Evolutionary conservation across 2,329 filamentous ascomycete species (phyloP).

Genomic region (Colletotrichum coccodes): DNA sequence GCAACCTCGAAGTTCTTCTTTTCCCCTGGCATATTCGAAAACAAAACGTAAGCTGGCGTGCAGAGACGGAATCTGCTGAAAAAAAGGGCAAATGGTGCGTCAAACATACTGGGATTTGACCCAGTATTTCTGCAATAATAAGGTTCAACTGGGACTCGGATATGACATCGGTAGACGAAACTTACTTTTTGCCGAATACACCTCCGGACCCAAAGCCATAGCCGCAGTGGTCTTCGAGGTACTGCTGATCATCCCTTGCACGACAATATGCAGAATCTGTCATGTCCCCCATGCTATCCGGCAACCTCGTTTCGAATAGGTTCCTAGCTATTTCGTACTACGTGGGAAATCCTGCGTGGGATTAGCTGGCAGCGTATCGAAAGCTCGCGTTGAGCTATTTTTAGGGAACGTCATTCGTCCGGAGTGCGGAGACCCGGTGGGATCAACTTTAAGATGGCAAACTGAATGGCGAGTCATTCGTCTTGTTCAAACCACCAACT

Average conservation of each 20-base stretch:
- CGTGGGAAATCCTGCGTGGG: neutral
- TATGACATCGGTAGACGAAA: neutral
- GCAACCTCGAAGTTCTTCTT: constrained; percentile 44
- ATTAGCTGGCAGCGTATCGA: neutral
- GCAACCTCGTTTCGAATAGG: neutral
- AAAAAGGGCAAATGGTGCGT: neutral
- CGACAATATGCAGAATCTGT: too few relatives aligned
- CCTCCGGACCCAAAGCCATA: neutral
- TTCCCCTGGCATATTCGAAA: neutral
- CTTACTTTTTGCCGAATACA: neutral
- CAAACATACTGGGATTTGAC: too few relatives aligned
- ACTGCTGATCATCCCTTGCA: too few relatives aligned
- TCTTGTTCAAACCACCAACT: too few relatives aligned
- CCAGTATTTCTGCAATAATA: neutral
- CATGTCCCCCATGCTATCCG: too few relatives aligned
- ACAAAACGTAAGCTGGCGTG: too few relatives aligned
- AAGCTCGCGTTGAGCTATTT: neutral
- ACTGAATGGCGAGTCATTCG: too few relatives aligned
- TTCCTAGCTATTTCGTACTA: neutral
- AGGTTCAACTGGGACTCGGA: neutral
- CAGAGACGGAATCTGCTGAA: neutral
- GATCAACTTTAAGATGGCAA: neutral
- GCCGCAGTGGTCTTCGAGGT: too few relatives aligned
- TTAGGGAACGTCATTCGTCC: neutral
- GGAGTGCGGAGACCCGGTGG: neutral